Evolutionary conservation across 1,284 basidiomycete genomes (phyloP), one percentile per base, ranked within the genome.

Genomic region (Apiotrichum porosum): DNA sequence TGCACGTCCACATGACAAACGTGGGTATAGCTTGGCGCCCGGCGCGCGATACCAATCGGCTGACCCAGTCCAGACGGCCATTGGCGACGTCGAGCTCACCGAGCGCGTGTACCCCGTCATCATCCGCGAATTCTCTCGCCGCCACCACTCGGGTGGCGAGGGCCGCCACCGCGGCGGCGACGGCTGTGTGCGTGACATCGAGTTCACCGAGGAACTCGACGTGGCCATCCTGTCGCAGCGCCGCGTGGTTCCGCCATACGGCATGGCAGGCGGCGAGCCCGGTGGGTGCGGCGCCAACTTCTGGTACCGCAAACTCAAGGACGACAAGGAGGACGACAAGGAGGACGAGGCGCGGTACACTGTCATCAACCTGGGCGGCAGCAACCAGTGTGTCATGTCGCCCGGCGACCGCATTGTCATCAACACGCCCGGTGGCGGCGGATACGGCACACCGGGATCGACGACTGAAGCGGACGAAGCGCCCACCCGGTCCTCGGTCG

Each of bases 371-470:
- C 83, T 97, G 38, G 90, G 91, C 22, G 90, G 91, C 9, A 93
- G 93, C 68, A 86, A 85, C 37, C 88, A 87, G 2, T 80, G 90
- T 37, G 81, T 80, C 71, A 92, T 94, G 84, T 85, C 85, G 38
- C 85, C 85, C 57, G 84, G 86, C 4, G 91, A 95, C 69, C 76
- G 79, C 32, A 75, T 93, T 52, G 61, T 88, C 47, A 83, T 95
- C 51, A 82, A 90, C 71, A 95, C 92, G 3, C 92, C 92, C 1
- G 93, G 93, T 2, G 93, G 88, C 6, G 93, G 93, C 3, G 93
- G 84, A 1, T 97, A 67, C 42, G 65, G 65, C 21, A 41, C 50
- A n/a, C n/a, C n/a, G n/a, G n/a, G n/a, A n/a, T n/a, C n/a, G n/a
- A n/a, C n/a, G n/a, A n/a, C n/a, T n/a, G n/a, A n/a, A n/a, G n/a